These are phyloP conservation scores for Rhododendron ferrugineum DNA, from an alignment of 148 eudicot species.

Conservation along the genomic window DNA sequence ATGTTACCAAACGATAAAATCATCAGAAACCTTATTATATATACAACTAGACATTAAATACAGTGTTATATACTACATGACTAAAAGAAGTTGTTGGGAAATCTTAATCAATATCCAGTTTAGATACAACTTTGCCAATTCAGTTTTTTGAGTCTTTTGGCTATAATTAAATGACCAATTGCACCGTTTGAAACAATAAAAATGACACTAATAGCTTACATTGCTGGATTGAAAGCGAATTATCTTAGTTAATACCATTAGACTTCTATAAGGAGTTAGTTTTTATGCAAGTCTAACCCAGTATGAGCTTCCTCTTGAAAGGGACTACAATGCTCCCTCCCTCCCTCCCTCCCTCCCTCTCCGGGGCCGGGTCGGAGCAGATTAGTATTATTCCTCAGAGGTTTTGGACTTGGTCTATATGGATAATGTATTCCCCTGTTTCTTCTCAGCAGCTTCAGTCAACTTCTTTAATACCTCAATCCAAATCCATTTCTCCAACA, in stretches of 20 bases:
- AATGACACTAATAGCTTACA: background rate
- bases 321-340: background rate
- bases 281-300: background rate
- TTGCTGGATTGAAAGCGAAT: background rate
- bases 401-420: constrained; percentile 25
- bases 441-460: constrained; percentile 18
- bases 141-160: no score
- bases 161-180: background rate
- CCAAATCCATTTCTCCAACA: background rate
- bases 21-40: no score
- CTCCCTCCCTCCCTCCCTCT: background rate
- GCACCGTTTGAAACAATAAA: background rate
- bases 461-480: background rate
- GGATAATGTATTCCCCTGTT: background rate
- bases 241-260: background rate
- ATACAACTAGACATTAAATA: no score
- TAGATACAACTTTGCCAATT: no score
- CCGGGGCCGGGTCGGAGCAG: no score
- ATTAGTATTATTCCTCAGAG: background rate
- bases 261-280: background rate
- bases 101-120: no score
- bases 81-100: no score
- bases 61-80: no score
- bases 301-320: background rate
- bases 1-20: no score